Evolutionary conservation across 306 rosid species (phyloP).

Genomic region (Rosa chinensis): DNA sequence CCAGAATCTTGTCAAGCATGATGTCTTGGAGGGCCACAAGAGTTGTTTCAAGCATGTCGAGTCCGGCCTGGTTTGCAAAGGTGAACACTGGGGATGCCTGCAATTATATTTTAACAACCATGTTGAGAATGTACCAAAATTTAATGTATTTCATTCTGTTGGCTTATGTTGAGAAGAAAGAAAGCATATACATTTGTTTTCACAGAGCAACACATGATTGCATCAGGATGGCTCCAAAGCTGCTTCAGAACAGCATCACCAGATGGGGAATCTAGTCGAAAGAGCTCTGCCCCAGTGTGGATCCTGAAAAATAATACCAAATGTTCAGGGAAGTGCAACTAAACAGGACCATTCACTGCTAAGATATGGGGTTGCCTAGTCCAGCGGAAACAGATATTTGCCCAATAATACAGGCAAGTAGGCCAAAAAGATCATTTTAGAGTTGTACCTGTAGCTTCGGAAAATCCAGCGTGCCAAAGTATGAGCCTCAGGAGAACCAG

Average conservation of each 20-base stretch:
- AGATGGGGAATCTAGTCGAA: conserved; percentile 49
- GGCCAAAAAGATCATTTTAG: not conserved
- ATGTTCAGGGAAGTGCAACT: not conserved
- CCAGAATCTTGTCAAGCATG: conserved; percentile 90
- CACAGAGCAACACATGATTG: conserved; percentile 91
- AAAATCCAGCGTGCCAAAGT: conserved; percentile 82
- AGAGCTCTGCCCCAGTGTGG: conserved; percentile 73
- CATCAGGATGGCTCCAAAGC: conserved; percentile 91
- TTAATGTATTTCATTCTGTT: not conserved
- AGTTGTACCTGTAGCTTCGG: conserved; percentile 72
- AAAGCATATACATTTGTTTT: conserved; percentile 59
- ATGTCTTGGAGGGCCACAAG: conserved; percentile 95
- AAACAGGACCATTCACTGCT: not conserved
- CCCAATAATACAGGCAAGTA: not conserved
- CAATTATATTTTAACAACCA: conserved; percentile 7
- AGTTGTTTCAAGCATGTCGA: conserved; percentile 97
- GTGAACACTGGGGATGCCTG: conserved; percentile 95
- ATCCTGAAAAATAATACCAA: conserved; percentile 42
- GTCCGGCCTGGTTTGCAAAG: conserved; percentile 95
- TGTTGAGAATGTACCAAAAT: not conserved
- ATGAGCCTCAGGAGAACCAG: conserved; percentile 91
- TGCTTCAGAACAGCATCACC: conserved; percentile 82
- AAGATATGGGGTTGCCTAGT: not conserved
- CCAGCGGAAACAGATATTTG: not conserved
- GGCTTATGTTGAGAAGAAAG: not conserved